Conservation (phyloP, 192 early-diverging fungal species). For the Cetraspora pellucida region DNA sequence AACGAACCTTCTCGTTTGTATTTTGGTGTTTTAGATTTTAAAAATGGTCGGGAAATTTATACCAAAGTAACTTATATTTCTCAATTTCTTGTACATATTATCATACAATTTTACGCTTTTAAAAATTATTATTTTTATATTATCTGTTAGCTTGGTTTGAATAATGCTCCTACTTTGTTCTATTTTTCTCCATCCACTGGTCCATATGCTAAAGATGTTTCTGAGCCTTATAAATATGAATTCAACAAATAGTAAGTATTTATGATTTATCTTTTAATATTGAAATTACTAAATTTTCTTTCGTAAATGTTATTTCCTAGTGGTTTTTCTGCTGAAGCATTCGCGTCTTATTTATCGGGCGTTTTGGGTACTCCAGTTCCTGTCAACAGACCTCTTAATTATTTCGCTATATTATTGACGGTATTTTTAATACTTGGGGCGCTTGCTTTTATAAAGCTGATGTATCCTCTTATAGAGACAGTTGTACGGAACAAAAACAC, state of each 20-base stretch:
- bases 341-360: constrained; percentile 60
- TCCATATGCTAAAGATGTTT: constrained; percentile 44
- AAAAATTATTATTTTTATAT: not conserved
- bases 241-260: constrained; percentile 52
- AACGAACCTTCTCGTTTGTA: constrained; percentile 49
- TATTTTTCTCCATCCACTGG: constrained; percentile 70
- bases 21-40: constrained; percentile 71
- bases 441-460: constrained; percentile 40
- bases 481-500: constrained; percentile 58
- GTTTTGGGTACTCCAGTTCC: constrained; percentile 41
- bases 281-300: not conserved
- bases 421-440: constrained; percentile 40
- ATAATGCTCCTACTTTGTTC: constrained; percentile 64
- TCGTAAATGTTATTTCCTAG: constrained; percentile 35
- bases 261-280: not conserved
- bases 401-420: constrained; percentile 45
- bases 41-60: constrained; percentile 62
- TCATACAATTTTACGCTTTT: too few relatives aligned
- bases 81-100: too few relatives aligned
- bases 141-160: constrained; percentile 49
- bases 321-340: constrained; percentile 64
- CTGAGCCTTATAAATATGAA: constrained; percentile 61
- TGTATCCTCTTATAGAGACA: constrained; percentile 48
- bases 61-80: constrained; percentile 50
- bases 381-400: constrained; percentile 63